Evolutionary conservation across 371 early-diverging fungal genomes (phyloP).

Genomic region (Apophysomyces trapeziformis): DNA sequence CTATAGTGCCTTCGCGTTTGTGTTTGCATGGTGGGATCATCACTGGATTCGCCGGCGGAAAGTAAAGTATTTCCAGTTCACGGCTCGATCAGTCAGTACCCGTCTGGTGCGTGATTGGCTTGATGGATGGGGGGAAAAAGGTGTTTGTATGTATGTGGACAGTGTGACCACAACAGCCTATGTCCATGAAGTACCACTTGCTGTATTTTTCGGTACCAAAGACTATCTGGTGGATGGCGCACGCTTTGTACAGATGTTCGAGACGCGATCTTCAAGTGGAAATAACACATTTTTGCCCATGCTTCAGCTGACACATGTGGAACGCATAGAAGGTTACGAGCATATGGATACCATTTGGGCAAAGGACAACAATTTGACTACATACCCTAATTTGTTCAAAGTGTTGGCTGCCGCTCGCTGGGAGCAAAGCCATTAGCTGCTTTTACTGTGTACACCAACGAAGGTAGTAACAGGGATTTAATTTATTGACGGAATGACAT

Average conservation of each 20-base stretch:
- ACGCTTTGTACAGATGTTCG: conserved; percentile 42
- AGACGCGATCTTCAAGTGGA: conserved; percentile 5
- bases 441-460: not conserved
- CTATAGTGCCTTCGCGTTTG: conserved; percentile 61
- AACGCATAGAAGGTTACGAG: conserved; percentile 56
- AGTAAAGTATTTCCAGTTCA: conserved; percentile 61
- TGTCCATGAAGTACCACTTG: conserved; percentile 39
- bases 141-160: conserved; percentile 38
- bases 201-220: conserved; percentile 55
- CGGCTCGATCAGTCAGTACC: conserved; percentile 55
- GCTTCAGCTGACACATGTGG: conserved; percentile 51
- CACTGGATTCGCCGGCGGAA: conserved; percentile 60
- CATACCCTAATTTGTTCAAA: conserved; percentile 38
- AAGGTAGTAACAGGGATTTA: not conserved
- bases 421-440: conserved; percentile 13
- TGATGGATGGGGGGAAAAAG: conserved; percentile 52
- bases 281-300: conserved; percentile 25
- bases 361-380: conserved; percentile 38
- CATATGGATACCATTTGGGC: conserved; percentile 69
- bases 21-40: conserved; percentile 64
- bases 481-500: not conserved
- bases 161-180: not conserved
- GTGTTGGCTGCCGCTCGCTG: conserved; percentile 24
- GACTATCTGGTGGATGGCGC: conserved; percentile 60
- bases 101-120: conserved; percentile 58